These are phyloP conservation scores for Amanita brunnescens DNA, from an alignment of 768 basidiomycete species.

Conservation along the genomic window DNA sequence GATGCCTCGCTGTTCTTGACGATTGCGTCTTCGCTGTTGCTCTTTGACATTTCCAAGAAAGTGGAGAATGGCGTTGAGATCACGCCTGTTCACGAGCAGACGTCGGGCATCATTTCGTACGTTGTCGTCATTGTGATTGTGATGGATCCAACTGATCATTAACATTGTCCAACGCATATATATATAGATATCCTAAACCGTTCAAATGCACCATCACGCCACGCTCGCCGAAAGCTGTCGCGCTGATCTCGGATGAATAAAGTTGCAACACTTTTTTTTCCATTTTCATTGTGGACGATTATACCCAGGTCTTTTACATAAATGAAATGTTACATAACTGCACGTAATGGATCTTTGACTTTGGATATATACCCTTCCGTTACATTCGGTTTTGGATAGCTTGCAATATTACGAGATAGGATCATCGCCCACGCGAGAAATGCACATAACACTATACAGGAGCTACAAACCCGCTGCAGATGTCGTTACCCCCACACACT, in stretches of 20 bases:
- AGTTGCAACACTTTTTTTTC: too few relatives aligned
- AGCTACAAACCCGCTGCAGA: too few relatives aligned
- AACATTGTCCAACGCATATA: too few relatives aligned
- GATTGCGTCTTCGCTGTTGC: slow-evolving; percentile 35
- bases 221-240: slow-evolving; percentile 21
- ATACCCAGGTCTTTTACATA: too few relatives aligned
- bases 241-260: slow-evolving; percentile 18
- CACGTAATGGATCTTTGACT: too few relatives aligned
- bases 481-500: slow-evolving; percentile 3
- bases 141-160: not conserved
- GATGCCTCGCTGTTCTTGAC: slow-evolving; percentile 41
- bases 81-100: slow-evolving; percentile 35
- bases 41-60: slow-evolving; percentile 37
- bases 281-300: too few relatives aligned
- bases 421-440: too few relatives aligned
- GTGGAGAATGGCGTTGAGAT: slow-evolving; percentile 35
- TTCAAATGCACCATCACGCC: slow-evolving; percentile 27
- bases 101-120: slow-evolving; percentile 37
- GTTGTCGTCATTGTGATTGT: slow-evolving; percentile 6
- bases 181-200: slow-evolving; percentile 22
- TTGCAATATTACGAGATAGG: too few relatives aligned
- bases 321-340: too few relatives aligned
- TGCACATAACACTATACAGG: too few relatives aligned
- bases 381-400: too few relatives aligned
- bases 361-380: too few relatives aligned